phyloP scores from a whole-genome alignment of 768 basidiomycete genomes.

The Boletus reticulatus region DNA sequence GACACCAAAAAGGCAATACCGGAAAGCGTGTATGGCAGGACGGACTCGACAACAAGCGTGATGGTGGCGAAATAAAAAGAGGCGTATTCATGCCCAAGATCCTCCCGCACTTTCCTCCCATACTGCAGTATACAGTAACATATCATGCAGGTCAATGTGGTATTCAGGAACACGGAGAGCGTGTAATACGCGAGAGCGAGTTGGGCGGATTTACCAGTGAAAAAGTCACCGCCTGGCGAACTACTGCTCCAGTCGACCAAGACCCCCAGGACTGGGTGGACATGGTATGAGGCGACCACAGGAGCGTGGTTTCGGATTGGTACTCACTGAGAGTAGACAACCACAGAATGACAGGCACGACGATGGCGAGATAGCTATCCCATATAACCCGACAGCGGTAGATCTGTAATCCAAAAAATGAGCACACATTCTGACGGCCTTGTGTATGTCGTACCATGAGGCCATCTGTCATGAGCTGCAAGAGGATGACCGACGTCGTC shows the following conservation, averaged over 20 bases:
- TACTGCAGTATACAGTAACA: slow-evolving; percentile 17
- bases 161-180: slow-evolving; percentile 15
- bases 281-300: background rate
- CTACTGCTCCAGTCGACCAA: slow-evolving; percentile 9
- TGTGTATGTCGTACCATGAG: slow-evolving; percentile 16
- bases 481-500: slow-evolving; percentile 19
- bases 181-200: slow-evolving; percentile 20
- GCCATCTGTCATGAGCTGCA: slow-evolving; percentile 37
- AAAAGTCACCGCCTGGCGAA: slow-evolving; percentile 18
- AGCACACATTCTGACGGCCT: background rate
- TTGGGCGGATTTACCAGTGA: slow-evolving; percentile 4
- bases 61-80: slow-evolving; percentile 12
- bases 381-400: slow-evolving; percentile 39
- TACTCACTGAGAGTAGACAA: slow-evolving; percentile 17
- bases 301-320: too few relatives aligned
- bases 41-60: slow-evolving; percentile 20
- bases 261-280: slow-evolving; percentile 16
- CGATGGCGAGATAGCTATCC: slow-evolving; percentile 11
- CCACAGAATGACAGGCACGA: slow-evolving; percentile 24
- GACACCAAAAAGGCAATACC: slow-evolving; percentile 25
- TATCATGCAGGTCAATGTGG: slow-evolving; percentile 20
- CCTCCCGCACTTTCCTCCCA: background rate
- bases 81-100: slow-evolving; percentile 18
- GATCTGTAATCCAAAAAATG: slow-evolving; percentile 29
- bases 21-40: slow-evolving; percentile 23